These are phyloP conservation scores for Pleurotus ostreatus DNA, from an alignment of 768 basidiomycete genomes.

Conservation along the genomic window DNA sequence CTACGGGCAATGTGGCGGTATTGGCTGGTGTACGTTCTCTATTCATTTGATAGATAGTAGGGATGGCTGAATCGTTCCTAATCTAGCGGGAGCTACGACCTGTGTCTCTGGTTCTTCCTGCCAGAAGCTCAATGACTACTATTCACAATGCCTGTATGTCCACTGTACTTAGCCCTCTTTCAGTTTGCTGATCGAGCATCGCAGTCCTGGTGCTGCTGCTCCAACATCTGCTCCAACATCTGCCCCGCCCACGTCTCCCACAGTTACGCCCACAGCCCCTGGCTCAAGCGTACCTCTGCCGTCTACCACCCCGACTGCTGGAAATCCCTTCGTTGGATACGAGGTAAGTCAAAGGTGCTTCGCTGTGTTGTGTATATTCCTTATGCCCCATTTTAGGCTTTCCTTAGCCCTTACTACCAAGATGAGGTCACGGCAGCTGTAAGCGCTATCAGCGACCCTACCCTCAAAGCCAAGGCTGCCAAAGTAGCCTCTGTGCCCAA, in stretches of 20 bases:
- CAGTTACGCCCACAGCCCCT: background rate
- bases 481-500: constrained; percentile 55
- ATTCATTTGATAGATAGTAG: background rate
- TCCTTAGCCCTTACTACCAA: constrained; percentile 53
- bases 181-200: background rate
- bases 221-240: constrained; percentile 17
- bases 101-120: constrained; percentile 35
- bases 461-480: constrained; percentile 44
- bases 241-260: constrained; percentile 16
- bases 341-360: constrained; percentile 23
- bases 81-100: constrained; percentile 32
- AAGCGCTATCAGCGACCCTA: constrained; percentile 42
- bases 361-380: background rate
- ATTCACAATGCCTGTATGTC: constrained; percentile 39
- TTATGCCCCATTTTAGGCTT: constrained; percentile 28
- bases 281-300: constrained; percentile 24
- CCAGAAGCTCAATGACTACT: constrained; percentile 28
- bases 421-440: constrained; percentile 50
- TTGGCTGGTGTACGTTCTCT: constrained; percentile 40
- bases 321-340: constrained; percentile 52
- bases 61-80: no score
- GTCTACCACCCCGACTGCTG: constrained; percentile 36
- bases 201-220: constrained; percentile 14
- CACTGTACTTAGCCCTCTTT: background rate
- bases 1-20: constrained; percentile 54